These are phyloP conservation scores for Solanum hybrid DNA, from an alignment of 305 asterid genomes.

Conservation along the genomic window DNA sequence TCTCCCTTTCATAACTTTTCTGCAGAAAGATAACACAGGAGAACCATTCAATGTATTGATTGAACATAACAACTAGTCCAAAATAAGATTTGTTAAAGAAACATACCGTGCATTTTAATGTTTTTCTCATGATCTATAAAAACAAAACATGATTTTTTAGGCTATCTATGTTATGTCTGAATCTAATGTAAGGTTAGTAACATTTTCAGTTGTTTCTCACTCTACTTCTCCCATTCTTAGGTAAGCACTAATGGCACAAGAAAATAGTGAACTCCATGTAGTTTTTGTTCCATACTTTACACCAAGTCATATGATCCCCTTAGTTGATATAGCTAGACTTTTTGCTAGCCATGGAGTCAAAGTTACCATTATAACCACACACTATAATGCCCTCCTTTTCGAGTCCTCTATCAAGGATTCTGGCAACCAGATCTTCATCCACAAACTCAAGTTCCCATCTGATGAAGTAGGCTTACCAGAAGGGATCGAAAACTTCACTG, in stretches of 20 bases:
- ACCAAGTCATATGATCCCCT: conserved; percentile 48
- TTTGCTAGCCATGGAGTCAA: conserved; percentile 46
- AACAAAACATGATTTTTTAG: background rate
- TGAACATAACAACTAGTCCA: background rate
- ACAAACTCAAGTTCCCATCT: conserved; percentile 24
- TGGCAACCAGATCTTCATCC: conserved; percentile 25
- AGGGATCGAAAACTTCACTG: conserved; percentile 6
- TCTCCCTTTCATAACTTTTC: background rate
- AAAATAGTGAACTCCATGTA: conserved; percentile 19
- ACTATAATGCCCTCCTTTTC: conserved; percentile 14
- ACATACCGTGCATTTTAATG: background rate
- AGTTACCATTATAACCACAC: conserved; percentile 42
- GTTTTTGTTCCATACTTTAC: conserved; percentile 29
- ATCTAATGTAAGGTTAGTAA: background rate
- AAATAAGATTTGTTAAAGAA: background rate
- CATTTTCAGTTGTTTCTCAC: background rate
- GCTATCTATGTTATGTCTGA: background rate
- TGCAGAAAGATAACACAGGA: background rate
- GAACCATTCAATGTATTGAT: background rate
- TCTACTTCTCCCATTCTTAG: background rate
- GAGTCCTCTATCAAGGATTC: conserved; percentile 16
- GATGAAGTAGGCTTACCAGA: conserved; percentile 22
- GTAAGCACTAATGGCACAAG: background rate
- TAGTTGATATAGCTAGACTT: conserved; percentile 31
- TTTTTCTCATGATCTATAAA: background rate